phyloP scores from a whole-genome alignment of 2,329 filamentous ascomycete genomes.

The Daldinia sp. region DNA sequence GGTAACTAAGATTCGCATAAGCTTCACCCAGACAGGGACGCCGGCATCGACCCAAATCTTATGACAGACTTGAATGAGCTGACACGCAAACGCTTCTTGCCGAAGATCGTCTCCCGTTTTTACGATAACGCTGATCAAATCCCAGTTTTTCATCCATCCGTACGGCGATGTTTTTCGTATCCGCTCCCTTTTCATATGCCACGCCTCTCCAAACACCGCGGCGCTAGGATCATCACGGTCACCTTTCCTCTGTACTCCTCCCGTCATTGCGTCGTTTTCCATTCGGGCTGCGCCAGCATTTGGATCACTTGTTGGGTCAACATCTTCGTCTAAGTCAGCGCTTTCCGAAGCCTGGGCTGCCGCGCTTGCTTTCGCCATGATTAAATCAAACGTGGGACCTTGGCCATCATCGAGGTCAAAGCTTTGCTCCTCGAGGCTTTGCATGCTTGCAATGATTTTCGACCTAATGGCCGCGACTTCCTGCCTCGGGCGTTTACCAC shows the following conservation, averaged over 20 bases:
- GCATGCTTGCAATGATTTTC: slow-evolving; percentile 92
- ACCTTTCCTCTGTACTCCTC: slow-evolving; percentile 81
- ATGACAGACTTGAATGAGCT: slow-evolving; percentile 83
- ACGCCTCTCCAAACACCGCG: slow-evolving; percentile 87
- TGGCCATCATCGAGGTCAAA: slow-evolving; percentile 81
- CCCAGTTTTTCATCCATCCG: slow-evolving; percentile 92
- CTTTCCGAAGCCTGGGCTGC: slow-evolving; percentile 56
- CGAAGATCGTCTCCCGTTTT: slow-evolving; percentile 86
- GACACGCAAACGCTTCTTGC: slow-evolving; percentile 88
- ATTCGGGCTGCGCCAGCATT: slow-evolving; percentile 84
- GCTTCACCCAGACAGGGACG: slow-evolving; percentile 86
- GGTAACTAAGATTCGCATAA: slow-evolving; percentile 88
- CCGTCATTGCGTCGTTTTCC: slow-evolving; percentile 91
- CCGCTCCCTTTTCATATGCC: slow-evolving; percentile 85
- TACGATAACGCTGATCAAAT: slow-evolving; percentile 86
- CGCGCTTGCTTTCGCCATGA: slow-evolving; percentile 79
- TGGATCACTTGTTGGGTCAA: slow-evolving; percentile 69
- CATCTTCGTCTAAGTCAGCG: slow-evolving; percentile 52
- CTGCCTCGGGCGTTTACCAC: slow-evolving; percentile 80
- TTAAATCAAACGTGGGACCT: slow-evolving; percentile 82
- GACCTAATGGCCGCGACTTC: slow-evolving; percentile 87
- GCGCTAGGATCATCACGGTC: slow-evolving; percentile 88
- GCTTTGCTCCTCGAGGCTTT: slow-evolving; percentile 85
- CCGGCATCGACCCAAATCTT: slow-evolving; percentile 83
- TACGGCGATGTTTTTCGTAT: slow-evolving; percentile 87